phyloP scores from a whole-genome alignment of 2,329 filamentous ascomycete genomes.

The Ilyonectria robusta region DNA sequence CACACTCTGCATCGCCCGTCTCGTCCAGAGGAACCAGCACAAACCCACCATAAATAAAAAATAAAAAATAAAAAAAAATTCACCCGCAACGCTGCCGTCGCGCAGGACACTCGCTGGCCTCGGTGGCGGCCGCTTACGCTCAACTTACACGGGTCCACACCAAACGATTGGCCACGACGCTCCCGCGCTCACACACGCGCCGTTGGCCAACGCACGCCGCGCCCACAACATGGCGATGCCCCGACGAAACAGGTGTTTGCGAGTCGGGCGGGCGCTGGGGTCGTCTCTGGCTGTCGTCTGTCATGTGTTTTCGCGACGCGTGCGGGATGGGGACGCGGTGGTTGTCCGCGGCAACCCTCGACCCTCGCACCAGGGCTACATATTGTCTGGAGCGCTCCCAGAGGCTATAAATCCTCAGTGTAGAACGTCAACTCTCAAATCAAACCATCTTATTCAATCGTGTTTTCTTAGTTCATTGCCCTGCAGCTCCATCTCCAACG shows the following conservation, averaged over 20 bases:
- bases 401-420: constrained; percentile 20
- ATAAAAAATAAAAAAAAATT: not conserved
- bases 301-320: constrained; percentile 46
- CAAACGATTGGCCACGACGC: constrained; percentile 30
- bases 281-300: constrained; percentile 33
- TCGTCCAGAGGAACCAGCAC: not conserved
- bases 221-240: constrained; percentile 15
- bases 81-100: constrained; percentile 1
- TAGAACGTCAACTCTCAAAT: constrained; percentile 2
- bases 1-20: constrained; percentile 1
- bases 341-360: constrained; percentile 32
- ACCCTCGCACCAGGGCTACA: constrained; percentile 3
- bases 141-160: constrained; percentile 11
- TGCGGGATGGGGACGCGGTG: constrained; percentile 13
- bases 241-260: constrained; percentile 31
- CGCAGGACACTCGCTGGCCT: not conserved
- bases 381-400: not conserved
- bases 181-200: constrained; percentile 24
- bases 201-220: constrained; percentile 22
- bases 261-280: constrained; percentile 1
- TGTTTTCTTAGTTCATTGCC: constrained; percentile 9
- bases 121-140: constrained; percentile 15
- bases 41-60: not conserved
- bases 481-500: not conserved
- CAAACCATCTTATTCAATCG: constrained; percentile 12